Evolutionary conservation across 2,329 filamentous ascomycete genomes (phyloP), one percentile per base, ranked within the genome.

Genomic region (Aspergillus sergii): DNA sequence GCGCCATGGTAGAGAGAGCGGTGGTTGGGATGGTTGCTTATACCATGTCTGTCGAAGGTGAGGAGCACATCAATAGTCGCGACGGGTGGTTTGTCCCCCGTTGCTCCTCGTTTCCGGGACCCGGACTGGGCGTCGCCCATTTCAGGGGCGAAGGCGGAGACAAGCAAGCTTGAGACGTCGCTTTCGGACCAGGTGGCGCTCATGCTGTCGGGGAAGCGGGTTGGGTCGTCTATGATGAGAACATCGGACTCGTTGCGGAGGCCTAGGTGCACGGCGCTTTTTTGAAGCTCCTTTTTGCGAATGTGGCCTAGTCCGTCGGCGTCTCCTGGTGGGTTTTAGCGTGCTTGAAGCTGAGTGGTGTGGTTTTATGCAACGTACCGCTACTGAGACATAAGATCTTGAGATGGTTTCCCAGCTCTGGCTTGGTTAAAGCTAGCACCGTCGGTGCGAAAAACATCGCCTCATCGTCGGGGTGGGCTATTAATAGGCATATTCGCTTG

Each of bases 361-460:
- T 16, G 21, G 32, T 43, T 30, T 43, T 26, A 12, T 32, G 19
- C 21, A 30, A 71, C 78, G 51, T 80, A 89, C 92, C 94, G 68
- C 89, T 94, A 79, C 92, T 96, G 67, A 99, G 82, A 80, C 95
- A 99, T 61, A 98, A 81, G 66, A 99, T 96, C 80, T 96, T 95
- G 74, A 99, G 86, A 75, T 96, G 93, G 79, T 99, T 98, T 4
- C 92, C 91, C 23, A 90, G 84, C 63, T 89, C 87, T 4, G 93
- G 92, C 16, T 86, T 84, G 21, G 93, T 94, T 62, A 99, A 86
- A n/a, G 91, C 89, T 71, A 96, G 85, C 16, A 98, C 84, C 0
- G 93, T 91, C 0, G 95, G 95, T 66, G 93, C 89, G 80, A 99
- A 99, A 84, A 99, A 99, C 95, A 99, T 99, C 78, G 94, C 95